These are phyloP conservation scores for Thyridium curvatum DNA, from an alignment of 2,329 filamentous ascomycete species.

Conservation along the genomic window DNA sequence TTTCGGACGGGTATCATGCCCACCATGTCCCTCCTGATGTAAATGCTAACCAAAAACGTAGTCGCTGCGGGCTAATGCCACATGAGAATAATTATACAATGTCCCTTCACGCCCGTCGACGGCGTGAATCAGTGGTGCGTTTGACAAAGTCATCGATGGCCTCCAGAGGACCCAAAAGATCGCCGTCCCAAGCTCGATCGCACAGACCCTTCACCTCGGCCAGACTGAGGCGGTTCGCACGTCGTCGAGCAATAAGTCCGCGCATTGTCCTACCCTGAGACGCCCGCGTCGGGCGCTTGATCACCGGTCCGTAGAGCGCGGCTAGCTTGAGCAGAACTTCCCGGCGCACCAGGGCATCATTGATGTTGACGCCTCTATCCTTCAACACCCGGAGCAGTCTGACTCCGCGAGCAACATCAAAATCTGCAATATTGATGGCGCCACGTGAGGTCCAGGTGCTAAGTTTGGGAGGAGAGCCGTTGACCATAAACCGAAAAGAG, in stretches of 20 bases:
- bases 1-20: too few species aligned
- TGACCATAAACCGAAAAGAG: too few species aligned
- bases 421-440: conserved; percentile 8
- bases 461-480: background rate
- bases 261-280: background rate
- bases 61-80: background rate
- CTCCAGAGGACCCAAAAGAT: conserved; percentile 21
- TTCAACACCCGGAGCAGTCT: conserved; percentile 24
- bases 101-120: too few species aligned
- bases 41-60: background rate
- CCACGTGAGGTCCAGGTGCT: background rate
- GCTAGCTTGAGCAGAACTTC: conserved; percentile 21
- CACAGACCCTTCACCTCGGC: conserved; percentile 25
- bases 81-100: too few species aligned
- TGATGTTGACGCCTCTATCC: conserved; percentile 21
- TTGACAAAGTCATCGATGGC: too few species aligned
- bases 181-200: conserved; percentile 27
- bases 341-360: conserved; percentile 12
- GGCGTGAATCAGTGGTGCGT: too few species aligned
- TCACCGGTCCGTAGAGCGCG: conserved; percentile 22
- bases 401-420: conserved; percentile 22
- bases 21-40: background rate
- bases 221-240: conserved; percentile 18
- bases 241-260: too few species aligned
- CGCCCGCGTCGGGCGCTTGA: conserved; percentile 8